phyloP scores from a whole-genome alignment of 805 yeast species.

The Yarrowia sp. region DNA sequence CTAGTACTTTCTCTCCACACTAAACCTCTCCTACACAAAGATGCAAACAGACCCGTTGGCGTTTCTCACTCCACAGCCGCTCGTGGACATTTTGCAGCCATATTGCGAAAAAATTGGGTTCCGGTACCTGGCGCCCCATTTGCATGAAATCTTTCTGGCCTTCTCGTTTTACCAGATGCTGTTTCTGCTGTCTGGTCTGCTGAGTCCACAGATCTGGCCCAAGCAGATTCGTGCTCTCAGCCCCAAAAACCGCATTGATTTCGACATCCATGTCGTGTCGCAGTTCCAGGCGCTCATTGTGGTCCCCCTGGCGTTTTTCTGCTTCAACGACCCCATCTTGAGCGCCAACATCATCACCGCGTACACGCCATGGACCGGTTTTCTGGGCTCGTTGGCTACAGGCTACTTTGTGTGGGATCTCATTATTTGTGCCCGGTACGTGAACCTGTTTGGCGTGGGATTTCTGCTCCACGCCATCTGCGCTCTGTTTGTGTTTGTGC shows the following conservation, averaged over 20 bases:
- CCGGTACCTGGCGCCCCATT: conserved; percentile 37
- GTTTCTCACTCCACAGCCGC: conserved; percentile 13
- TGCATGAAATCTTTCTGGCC: conserved; percentile 66
- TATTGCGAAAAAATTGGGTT: conserved; percentile 31
- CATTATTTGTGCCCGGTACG: conserved; percentile 60
- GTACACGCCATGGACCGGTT: conserved; percentile 68
- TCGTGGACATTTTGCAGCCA: conserved; percentile 12
- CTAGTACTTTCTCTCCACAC: background rate
- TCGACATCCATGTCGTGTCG: conserved; percentile 87
- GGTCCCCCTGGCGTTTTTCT: conserved; percentile 10
- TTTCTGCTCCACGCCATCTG: conserved; percentile 81
- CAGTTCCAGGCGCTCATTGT: conserved; percentile 77
- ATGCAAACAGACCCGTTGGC: conserved; percentile 30
- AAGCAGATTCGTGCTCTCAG: conserved; percentile 48
- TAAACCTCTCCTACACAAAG: background rate
- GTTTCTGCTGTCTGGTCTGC: conserved; percentile 50
- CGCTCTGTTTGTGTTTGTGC: conserved; percentile 67
- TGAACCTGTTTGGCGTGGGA: conserved; percentile 70
- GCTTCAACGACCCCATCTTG: conserved; percentile 39
- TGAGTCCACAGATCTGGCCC: conserved; percentile 47
- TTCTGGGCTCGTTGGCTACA: conserved; percentile 64
- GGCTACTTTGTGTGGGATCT: conserved; percentile 96
- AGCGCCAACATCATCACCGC: conserved; percentile 57
- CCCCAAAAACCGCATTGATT: conserved; percentile 57
- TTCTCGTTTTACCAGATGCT: conserved; percentile 57